Evolutionary conservation across 1,284 basidiomycete genomes (phyloP), one percentile per base, ranked within the genome.

Genomic region (Athelia sp.): DNA sequence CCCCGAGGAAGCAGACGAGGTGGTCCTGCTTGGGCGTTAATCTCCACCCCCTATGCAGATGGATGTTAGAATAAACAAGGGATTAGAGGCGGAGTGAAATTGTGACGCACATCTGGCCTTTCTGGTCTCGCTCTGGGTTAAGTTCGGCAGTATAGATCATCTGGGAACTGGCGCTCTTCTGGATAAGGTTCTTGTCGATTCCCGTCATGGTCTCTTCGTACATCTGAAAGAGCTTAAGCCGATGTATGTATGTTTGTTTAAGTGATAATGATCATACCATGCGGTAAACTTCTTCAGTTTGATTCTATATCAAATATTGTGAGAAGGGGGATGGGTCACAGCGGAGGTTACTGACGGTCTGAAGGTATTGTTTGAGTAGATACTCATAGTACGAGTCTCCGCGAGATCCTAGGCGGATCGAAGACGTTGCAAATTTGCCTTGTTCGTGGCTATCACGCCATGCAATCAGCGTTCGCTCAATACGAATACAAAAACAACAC

Each of bases 351-450:
- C 74, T 58, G 57, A 89, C 88, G 13, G 88, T 90, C 60, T 90
- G 88, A 6, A 90, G 64, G 57, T 84, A 89, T 59, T 90, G 87
- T 61, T 93, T 93, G 49, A 93, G 60, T 23, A 97, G 73, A 62
- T 96, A 96, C 67, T 98, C 95, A 64, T 97, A 98, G 70, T 88
- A 98, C 3, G 92, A 95, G 68, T 98, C 95, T 19, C 90, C 95
- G 24, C 95, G 79, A 15, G 93, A 95, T 9, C 95, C 95, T 14
- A 98, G 77, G 9, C 95, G 84, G 53, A 98, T 90, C 34, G 88
- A 82, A 18, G 87, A 84, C 10, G 81, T 70, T 29, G 83, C 73
- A 58, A 91, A 96, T 40, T 75, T 71, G 6, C 92, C 93, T 31
- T 71, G 76, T 17, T 80, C 62, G 0, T 84, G 74, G 48, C 89